Evolutionary conservation across 164 flowering plant species (phyloP), one percentile per base, ranked within the genome.

Genomic region (Sedum album): DNA sequence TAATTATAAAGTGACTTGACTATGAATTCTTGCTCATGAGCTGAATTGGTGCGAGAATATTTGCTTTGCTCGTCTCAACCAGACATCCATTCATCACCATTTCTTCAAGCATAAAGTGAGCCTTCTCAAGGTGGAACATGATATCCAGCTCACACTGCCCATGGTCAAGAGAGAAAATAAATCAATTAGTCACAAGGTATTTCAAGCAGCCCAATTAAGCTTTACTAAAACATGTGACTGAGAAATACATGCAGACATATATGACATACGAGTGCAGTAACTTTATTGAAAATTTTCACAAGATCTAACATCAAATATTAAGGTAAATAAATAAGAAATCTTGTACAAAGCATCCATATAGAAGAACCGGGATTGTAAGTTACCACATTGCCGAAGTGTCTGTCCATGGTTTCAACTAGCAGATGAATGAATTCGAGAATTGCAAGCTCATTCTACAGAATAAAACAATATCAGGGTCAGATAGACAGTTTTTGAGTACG

Each of bases 311-410:
- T 35, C 3, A 35, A 35, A 35, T 35, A 3, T 35, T 35, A 3
- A 3, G 5, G 7, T 35, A 17, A 13, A 11, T 14, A 63, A 33
- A 2, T 2, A 30, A 20, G 33, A 33, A 38, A 63, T 11, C 36
- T 5, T 20, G 23, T 38, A 9, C 20, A 31, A 31, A 8, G 4
- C 15, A 63, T 20, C 21, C 15, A 31, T 0, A 15, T 2, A 63
- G 42, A 7, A 1, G 26, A 0, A 63, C 26, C 15, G 15, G 66
- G 38, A 6, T 64, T 44, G 26, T 41, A 75, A 86, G 28, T 76
- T 79, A 92, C 99, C 94, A 95, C 96, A 79, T 95, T 95, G 69
- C 99, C 99, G 75, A 95, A 95, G 76, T 90, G 98, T 44, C 93
- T 91, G 69, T 92, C 97, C 99, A 95, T 95, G 71, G 99, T 92